Conservation (phyloP, 129 eudicot species). For the Deinandra increscens region DNA sequence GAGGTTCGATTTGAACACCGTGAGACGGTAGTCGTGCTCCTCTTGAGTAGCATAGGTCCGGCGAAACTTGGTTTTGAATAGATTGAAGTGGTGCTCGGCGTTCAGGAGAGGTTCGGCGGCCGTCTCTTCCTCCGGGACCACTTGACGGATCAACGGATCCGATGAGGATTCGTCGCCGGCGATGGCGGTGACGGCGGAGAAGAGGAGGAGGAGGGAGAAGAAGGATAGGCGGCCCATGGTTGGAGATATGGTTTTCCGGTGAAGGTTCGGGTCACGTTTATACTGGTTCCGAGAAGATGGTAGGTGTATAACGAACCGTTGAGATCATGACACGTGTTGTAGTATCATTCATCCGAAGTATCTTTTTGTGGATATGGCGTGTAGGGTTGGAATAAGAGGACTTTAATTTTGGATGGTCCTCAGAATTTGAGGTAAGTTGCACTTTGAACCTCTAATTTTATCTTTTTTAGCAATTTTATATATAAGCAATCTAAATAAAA, state of each 20-base stretch:
- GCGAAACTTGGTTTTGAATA: neutral
- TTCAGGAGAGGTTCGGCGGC: neutral
- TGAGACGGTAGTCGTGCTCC: constrained; percentile 6
- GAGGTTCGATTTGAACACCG: constrained; percentile 2
- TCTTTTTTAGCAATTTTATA: neutral
- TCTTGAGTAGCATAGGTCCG: constrained; percentile 6
- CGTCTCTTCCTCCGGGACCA: neutral
- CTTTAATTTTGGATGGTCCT: neutral
- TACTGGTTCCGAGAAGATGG: constrained; percentile 4
- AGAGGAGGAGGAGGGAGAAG: neutral
- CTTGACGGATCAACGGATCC: constrained; percentile 7
- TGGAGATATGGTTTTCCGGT: neutral
- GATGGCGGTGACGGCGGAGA: neutral
- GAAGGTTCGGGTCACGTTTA: neutral
- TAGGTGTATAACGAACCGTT: neutral
- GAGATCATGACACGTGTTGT: neutral
- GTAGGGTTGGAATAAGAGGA: neutral
- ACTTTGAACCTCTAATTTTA: neutral
- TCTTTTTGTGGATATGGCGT: constrained; percentile 1
- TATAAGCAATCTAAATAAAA: too few species aligned
- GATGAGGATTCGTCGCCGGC: neutral
- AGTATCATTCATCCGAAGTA: neutral
- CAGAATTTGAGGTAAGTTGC: neutral
- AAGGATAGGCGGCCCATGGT: neutral
- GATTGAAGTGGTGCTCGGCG: constrained; percentile 3